These are phyloP conservation scores for Tribonema minus DNA, from an alignment of 108 stramenopile species.

Conservation along the genomic window DNA sequence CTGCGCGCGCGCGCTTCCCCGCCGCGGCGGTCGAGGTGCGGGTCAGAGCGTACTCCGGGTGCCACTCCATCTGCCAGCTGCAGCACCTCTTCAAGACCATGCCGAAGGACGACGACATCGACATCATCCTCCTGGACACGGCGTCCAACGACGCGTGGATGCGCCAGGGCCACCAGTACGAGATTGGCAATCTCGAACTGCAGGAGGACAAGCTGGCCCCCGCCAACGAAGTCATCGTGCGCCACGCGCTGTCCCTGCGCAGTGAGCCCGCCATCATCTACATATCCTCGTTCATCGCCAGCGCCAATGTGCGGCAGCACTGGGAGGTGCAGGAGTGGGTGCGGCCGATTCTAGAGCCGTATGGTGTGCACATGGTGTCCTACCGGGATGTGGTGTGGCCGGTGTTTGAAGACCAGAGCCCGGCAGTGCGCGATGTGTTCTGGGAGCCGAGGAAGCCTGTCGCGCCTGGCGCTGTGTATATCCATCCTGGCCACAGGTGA, in stretches of 20 bases:
- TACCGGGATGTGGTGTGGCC: not conserved
- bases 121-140: not conserved
- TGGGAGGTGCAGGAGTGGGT: not conserved
- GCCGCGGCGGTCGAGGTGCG: not conserved
- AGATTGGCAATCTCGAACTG: not conserved
- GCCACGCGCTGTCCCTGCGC: not conserved
- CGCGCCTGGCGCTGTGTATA: too few species aligned
- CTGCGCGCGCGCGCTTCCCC: not conserved
- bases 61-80: not conserved
- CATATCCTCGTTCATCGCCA: not conserved
- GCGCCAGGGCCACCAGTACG: not conserved
- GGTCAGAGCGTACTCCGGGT: not conserved
- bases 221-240: not conserved
- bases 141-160: too few species aligned
- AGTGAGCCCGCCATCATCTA: not conserved
- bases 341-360: not conserved
- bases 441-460: too few species aligned
- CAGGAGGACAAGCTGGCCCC: not conserved
- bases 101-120: not conserved
- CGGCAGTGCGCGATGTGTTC: not conserved
- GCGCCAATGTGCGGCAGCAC: not conserved
- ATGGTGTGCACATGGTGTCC: not conserved
- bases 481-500: too few species aligned
- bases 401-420: not conserved
- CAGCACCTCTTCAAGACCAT: too few species aligned